Base-by-base conservation (phyloP, 169 alveolate species). In the Neospora caninum region DNA sequence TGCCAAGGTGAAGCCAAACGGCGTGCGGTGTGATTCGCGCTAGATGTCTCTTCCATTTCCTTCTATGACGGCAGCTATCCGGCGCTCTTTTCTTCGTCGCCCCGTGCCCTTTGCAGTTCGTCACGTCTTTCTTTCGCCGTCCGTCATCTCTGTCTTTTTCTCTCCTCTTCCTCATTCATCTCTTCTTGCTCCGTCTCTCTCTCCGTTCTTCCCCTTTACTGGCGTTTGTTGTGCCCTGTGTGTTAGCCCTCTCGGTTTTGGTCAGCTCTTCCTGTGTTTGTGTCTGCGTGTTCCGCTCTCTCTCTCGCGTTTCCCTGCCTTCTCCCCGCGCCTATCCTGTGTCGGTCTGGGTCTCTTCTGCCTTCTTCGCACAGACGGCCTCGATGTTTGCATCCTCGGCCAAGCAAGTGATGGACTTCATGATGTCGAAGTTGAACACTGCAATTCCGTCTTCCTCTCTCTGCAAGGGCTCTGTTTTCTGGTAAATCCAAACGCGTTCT, bases 391-490 rank as follows among this genome's bases (percentile, higher is more conserved):
- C 43, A 34, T 18, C 54, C 38, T 82, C 88, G 39, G 88, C 88
- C 9, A 34, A 42, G 88, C 88, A 82, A 39, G 88, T 82, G 31
- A 82, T 82, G 88, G 88, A 45, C 43, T 82, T 82, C 67, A 25
- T 82, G 88, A 39, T 42, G 39, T 7, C 73, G 73, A 64, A 64
- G n/a, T 29, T 64, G 73, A 64, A 64, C 64, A 42, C 16, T 64
- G 39, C 64, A 13, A 27, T 9, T 6, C 54, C 38, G 54, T 6
- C 6, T 25, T 20, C 64, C 67, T 34, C 53, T 7, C 58, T 39
- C 38, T 34, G 67, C 31, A 31, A 25, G 34, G 34, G 64, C 88
- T 27, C 54, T 13, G 88, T 42, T 39, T 42, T 27, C 64, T 42
- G 43, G 53, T 42, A 10, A 2, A 0, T 4, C 29, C 6, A 42